phyloP scores from a whole-genome alignment of 345 rosid species.

The Rubroshorea leprosula region DNA sequence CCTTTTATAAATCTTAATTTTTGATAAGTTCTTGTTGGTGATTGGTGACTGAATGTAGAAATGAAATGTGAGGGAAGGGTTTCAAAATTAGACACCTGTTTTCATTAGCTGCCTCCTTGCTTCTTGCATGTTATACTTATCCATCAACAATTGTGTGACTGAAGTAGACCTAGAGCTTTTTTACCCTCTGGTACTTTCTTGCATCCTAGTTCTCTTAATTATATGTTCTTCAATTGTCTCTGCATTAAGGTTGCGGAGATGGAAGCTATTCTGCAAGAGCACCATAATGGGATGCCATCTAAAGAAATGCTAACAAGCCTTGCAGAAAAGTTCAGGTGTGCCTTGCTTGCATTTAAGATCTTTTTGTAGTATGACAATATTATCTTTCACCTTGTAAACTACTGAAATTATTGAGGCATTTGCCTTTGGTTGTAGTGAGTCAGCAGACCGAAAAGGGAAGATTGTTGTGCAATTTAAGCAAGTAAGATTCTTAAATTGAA shows the following conservation, averaged over 20 bases:
- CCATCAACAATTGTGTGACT: neutral
- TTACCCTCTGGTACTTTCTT: neutral
- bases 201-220: neutral
- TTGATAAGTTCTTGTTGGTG: no score
- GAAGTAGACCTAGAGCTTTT: neutral
- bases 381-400: conserved; percentile 7
- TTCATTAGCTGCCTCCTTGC: no score
- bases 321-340: conserved; percentile 89
- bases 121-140: no score
- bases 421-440: conserved; percentile 46
- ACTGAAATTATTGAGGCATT: neutral
- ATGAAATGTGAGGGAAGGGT: neutral
- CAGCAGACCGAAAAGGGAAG: conserved; percentile 78
- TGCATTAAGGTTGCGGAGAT: conserved; percentile 74
- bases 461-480: conserved; percentile 88
- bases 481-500: conserved; percentile 37
- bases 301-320: conserved; percentile 69
- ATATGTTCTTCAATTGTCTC: neutral
- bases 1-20: no score
- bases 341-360: conserved; percentile 13
- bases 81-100: neutral
- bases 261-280: conserved; percentile 82
- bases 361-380: neutral
- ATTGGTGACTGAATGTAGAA: no score
- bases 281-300: conserved; percentile 68